Base-by-base conservation (phyloP, 345 rosid species). In the Anacardium occidentale region DNA sequence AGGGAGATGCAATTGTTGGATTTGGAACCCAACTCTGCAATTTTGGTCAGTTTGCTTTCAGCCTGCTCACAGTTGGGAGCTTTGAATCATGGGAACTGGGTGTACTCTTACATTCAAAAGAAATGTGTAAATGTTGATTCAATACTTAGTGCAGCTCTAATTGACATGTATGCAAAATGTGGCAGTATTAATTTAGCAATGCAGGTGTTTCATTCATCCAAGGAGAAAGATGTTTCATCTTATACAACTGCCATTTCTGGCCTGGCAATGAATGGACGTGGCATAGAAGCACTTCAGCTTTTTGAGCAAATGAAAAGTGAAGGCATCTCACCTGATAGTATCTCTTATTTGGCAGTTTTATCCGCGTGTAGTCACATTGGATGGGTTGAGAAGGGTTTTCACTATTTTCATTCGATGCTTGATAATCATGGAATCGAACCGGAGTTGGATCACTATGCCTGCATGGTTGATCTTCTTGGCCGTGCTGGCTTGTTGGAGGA, bases 381-480 rank as follows among this genome's bases (percentile, higher is more conserved):
- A 29, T 78, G 72, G 73, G 78, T 82, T 69, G 48, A 45, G 21
- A 74, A 82, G 68, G 85, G 82, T 24, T 72, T 69, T 60, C 58
- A 51, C 52, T 68, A 78, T 48, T 82, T 82, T 51, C 26, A 62
- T 62, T 70, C 69, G 26, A 75, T 78, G 82, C 13, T 61, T 40
- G 60, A 24, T 51, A 67, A 72, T 66, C 68, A 82, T 44, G 70
- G 48, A 53, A 62, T 78, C 34, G 56, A 71, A 70, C 78, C 78
- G 3, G 70, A 69, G 64, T 76, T 82, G 76, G 85, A 82, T 74
- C 82, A 78, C 42, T 73, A 78, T 65, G 80, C 85, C 37, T 82
- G 85, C 76, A 75, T 78, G 76, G 82, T 78, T 64, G 80, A 78
- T 73, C 82, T 82, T 53, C 75, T 78, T 21, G 82, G 84, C 66